Conservation (phyloP, 2,329 filamentous ascomycete species). For the Beauveria brongniartii region DNA sequence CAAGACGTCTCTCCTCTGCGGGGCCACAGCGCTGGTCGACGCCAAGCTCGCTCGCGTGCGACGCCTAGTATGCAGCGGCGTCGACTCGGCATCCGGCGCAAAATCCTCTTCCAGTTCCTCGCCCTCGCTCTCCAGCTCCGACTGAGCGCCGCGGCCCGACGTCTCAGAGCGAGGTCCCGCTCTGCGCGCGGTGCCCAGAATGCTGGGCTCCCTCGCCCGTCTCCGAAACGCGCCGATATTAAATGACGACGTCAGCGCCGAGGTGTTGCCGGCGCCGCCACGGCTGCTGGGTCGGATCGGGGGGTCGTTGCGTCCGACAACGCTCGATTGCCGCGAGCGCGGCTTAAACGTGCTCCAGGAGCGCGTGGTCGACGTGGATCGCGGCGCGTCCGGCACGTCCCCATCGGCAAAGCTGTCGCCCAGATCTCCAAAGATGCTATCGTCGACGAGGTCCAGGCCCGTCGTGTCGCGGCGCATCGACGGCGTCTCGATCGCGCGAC, state of each 20-base stretch:
- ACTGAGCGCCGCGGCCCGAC: slow-evolving; percentile 24
- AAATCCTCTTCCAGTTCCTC: slow-evolving; percentile 30
- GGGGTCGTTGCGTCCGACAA: slow-evolving; percentile 41
- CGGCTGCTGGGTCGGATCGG: slow-evolving; percentile 47
- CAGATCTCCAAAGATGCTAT: slow-evolving; percentile 38
- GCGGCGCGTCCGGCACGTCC: slow-evolving; percentile 23
- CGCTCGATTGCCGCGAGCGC: slow-evolving; percentile 40
- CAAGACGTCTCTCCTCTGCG: slow-evolving; percentile 15
- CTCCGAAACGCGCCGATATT: slow-evolving; percentile 52
- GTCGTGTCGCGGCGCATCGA: slow-evolving; percentile 33
- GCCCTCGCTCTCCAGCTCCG: slow-evolving; percentile 35
- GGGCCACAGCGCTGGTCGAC: slow-evolving; percentile 3
- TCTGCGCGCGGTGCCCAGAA: slow-evolving; percentile 42
- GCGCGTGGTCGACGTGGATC: slow-evolving; percentile 37
- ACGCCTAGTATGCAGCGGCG: slow-evolving; percentile 45
- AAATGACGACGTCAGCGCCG: slow-evolving; percentile 40
- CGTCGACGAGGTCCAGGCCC: slow-evolving; percentile 40
- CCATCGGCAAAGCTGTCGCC: slow-evolving; percentile 36
- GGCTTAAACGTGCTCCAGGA: slow-evolving; percentile 40
- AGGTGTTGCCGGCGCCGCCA: slow-evolving; percentile 31
- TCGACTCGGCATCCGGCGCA: slow-evolving; percentile 59
- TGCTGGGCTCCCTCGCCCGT: slow-evolving; percentile 52
- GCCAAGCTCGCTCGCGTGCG: slow-evolving; percentile 28
- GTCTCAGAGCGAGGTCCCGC: slow-evolving; percentile 23
- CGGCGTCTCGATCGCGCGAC: slow-evolving; percentile 26